phyloP scores from a whole-genome alignment of 306 rosid genomes.

The Corylus heterophylla region DNA sequence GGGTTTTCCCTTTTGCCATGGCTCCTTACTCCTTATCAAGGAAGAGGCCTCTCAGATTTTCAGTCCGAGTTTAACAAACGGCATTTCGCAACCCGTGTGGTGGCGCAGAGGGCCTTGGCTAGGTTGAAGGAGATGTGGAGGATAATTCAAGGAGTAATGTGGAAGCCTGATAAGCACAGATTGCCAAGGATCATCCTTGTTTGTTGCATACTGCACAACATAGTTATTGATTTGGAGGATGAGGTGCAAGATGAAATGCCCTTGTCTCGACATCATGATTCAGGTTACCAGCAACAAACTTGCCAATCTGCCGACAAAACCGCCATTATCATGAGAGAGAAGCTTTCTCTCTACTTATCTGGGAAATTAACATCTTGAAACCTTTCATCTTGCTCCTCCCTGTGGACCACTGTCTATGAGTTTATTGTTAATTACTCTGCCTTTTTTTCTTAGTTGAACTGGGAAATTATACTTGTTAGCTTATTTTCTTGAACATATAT shows the following conservation, averaged over 20 bases:
- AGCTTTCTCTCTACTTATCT: slow-evolving; percentile 57
- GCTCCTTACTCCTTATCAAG: slow-evolving; percentile 76
- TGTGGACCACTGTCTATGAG: neutral
- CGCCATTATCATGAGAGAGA: slow-evolving; percentile 53
- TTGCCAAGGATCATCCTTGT: slow-evolving; percentile 80
- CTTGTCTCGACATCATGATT: slow-evolving; percentile 60
- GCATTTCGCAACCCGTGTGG: slow-evolving; percentile 60
- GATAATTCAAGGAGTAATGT: slow-evolving; percentile 82
- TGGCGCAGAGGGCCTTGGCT: slow-evolving; percentile 73
- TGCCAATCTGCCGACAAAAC: slow-evolving; percentile 53
- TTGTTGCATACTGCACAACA: slow-evolving; percentile 86
- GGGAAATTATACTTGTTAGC: neutral
- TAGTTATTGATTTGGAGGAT: slow-evolving; percentile 78
- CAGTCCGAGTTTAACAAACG: slow-evolving; percentile 61
- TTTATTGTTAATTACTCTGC: slow-evolving; percentile 4
- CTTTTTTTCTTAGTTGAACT: slow-evolving; percentile 9
- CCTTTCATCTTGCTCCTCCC: neutral
- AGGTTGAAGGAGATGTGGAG: slow-evolving; percentile 80
- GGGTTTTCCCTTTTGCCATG: slow-evolving; percentile 84
- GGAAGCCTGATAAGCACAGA: slow-evolving; percentile 81
- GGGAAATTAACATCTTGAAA: slow-evolving; percentile 33
- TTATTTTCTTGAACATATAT: neutral
- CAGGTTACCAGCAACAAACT: slow-evolving; percentile 57
- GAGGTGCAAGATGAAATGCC: slow-evolving; percentile 50
- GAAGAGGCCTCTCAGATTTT: slow-evolving; percentile 49